Evolutionary conservation across 371 early-diverging fungal genomes (phyloP).

Genomic region (Gilbertella persicaria): DNA sequence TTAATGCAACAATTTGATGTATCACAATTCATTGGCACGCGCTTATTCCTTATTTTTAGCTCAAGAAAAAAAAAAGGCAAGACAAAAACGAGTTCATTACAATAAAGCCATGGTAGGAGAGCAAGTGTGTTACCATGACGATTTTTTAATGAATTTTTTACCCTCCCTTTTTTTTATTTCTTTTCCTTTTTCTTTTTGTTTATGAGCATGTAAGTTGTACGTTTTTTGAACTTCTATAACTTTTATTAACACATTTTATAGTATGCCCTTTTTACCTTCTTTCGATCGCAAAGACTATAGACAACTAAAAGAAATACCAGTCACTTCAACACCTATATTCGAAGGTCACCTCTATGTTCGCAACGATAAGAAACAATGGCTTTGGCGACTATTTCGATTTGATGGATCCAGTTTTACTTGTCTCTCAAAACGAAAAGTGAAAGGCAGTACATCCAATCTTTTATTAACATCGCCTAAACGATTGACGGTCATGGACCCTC

Average conservation of each 20-base stretch:
- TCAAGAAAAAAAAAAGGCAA: too few species aligned
- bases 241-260: neutral
- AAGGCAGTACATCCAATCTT: constrained; percentile 30
- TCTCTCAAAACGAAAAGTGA: constrained; percentile 39
- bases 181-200: neutral
- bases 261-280: constrained; percentile 19
- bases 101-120: too few species aligned
- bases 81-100: too few species aligned
- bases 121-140: constrained; percentile 9
- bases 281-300: neutral
- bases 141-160: neutral
- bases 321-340: constrained; percentile 42
- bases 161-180: neutral
- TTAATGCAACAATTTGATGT: too few species aligned
- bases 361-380: constrained; percentile 43
- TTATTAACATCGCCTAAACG: constrained; percentile 15
- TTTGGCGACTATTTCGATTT: constrained; percentile 53
- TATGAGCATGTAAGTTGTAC: too few species aligned
- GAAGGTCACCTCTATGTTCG: constrained; percentile 47
- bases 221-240: too few species aligned
- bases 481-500: constrained; percentile 1
- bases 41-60: too few species aligned
- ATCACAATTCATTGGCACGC: too few species aligned
- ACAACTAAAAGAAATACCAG: constrained; percentile 36
- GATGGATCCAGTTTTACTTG: constrained; percentile 50